A percentile compares a stretch with the other conserved stretches of the same genome.
These are phyloP conservation scores for Castanospermum australe DNA, from an alignment of 306 rosid genomes.

Conservation along the genomic window DNA sequence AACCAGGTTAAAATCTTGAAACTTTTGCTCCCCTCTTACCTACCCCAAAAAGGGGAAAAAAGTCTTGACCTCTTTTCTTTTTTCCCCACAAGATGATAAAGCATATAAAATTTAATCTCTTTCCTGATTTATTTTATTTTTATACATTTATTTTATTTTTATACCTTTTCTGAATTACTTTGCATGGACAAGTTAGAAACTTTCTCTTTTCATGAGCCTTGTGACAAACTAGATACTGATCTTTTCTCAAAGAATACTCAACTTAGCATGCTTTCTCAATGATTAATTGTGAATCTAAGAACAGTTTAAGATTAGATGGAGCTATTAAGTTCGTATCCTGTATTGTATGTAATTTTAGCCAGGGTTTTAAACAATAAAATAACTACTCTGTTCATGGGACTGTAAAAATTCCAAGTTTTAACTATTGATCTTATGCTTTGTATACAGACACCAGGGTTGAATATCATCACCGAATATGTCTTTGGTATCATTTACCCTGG, in stretches of 20 bases:
- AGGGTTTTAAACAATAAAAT: background rate
- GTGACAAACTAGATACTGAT: background rate
- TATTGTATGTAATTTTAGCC: background rate
- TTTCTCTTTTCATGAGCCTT: background rate
- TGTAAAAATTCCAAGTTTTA: background rate
- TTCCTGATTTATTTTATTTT: background rate
- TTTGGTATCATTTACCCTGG: slow-evolving; percentile 78
- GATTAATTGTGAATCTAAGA: background rate
- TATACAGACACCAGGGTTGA: slow-evolving; percentile 72
- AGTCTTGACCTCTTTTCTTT: background rate
- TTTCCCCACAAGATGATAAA: background rate
- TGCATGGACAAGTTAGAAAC: background rate
- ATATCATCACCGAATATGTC: slow-evolving; percentile 76
- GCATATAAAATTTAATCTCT: background rate
- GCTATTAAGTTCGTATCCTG: background rate
- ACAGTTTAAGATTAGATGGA: background rate
- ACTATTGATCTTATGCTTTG: background rate
- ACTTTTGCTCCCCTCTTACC: background rate
- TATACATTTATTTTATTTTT: too few species aligned
- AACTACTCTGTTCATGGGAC: background rate
- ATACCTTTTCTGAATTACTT: background rate
- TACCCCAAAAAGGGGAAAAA: background rate
- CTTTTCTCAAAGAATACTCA: background rate
- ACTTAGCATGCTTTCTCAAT: background rate
- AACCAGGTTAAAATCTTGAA: slow-evolving; percentile 62